Percentiles rank a stretch among this genome's conserved stretches.
Conservation (phyloP, 2,329 filamentous ascomycete species). For the Graphilbum ipis-grandicollis region DNA sequence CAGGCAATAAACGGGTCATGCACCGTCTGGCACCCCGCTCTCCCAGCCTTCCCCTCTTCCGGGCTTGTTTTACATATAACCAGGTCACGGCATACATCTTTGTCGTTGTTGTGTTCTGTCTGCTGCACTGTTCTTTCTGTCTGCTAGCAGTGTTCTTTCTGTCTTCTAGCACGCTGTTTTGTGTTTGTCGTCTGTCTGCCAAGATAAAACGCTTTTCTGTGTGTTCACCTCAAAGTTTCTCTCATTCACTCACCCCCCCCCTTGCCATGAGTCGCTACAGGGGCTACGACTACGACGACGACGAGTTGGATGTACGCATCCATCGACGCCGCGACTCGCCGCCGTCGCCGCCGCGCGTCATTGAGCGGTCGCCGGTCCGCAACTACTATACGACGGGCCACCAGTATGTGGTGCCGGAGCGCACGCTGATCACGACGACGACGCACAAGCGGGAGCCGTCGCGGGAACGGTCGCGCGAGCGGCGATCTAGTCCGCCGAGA, state of each 20-base stretch:
- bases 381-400: constrained; percentile 24
- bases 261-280: constrained; percentile 19
- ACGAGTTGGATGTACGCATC: constrained; percentile 35
- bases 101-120: no score
- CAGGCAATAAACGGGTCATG: constrained; percentile 5
- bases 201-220: neutral
- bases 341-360: constrained; percentile 15
- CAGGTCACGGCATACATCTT: no score
- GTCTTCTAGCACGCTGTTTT: no score
- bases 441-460: constrained; percentile 10
- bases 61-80: neutral
- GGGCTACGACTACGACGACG: constrained; percentile 39
- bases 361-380: constrained; percentile 16
- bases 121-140: no score
- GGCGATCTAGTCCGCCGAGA: neutral
- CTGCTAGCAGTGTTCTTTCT: no score
- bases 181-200: no score
- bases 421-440: constrained; percentile 25
- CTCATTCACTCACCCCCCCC: neutral
- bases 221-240: neutral
- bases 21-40: constrained; percentile 7
- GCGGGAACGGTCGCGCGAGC: constrained; percentile 21
- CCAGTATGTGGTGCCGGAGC: constrained; percentile 26
- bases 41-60: constrained; percentile 7
- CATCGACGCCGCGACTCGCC: constrained; percentile 17